Evolutionary conservation across 305 asterid genomes (phyloP), one percentile per base, ranked within the genome.

Genomic region (Fraxinus sp.): DNA sequence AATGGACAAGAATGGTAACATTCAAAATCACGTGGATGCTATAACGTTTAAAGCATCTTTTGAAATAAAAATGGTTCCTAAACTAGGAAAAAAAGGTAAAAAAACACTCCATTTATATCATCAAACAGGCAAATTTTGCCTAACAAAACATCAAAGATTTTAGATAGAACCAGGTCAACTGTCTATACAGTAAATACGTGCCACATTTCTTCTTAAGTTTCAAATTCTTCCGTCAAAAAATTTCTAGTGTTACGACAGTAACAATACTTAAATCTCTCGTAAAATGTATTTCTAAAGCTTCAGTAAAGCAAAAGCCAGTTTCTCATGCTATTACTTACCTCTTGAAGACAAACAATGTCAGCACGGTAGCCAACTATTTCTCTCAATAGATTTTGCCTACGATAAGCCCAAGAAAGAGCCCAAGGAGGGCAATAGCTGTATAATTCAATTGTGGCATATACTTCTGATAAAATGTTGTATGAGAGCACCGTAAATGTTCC

Each of bases 341-440:
- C 99, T 90, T 97, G 99, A 80, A 97, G 98, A 87, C 99, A 97
- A 84, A 97, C 91, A 80, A 97, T 90, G 84, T 97, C 99, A 1
- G 98, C 97, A 57, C 83, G 93, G 87, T 97, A 95, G 85, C 95
- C 97, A 90, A 92, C 92, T 79, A 97, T 97, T 87, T 97, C 99
- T 24, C 98, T 92, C 77, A 97, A 87, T 43, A 97, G 88, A 84
- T 95, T 97, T 87, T 95, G 98, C 85, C 94, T 91, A 85, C 98
- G 97, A 81, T 93, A 97, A 81, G 98, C 82, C 99, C 99, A 97
- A 74, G 99, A 93, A 81, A 97, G 97, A 80, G 99, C 98, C 99
- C 99, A 97, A 79, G 98, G 70, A 43, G 99, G 99, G 84, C 98
- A 97, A 87, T 95, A 97, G 87, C 90, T 88, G 87, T 92, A 95